Evolutionary conservation across 2,329 filamentous ascomycete species (phyloP).

Genomic region (Apiospora arundinis): DNA sequence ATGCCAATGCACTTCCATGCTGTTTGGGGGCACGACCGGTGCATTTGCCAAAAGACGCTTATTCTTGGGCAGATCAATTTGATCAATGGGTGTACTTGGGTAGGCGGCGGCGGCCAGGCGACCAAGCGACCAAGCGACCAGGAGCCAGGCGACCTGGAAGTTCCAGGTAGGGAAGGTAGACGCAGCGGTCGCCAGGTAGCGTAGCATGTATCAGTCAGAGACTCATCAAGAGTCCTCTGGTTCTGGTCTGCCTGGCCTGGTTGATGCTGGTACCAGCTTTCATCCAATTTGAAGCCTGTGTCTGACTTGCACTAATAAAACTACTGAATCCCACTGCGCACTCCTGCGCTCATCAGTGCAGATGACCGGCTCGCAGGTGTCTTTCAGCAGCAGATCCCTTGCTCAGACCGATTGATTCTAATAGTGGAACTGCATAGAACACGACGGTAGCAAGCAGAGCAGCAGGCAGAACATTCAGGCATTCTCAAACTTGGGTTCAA

Average conservation of each 20-base stretch:
- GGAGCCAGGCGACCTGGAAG: neutral
- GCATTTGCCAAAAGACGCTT: constrained; percentile 15
- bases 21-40: constrained; percentile 19
- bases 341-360: constrained; percentile 10
- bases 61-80: neutral
- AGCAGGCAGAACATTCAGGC: too few species aligned
- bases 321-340: constrained; percentile 3
- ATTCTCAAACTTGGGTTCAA: constrained; percentile 12
- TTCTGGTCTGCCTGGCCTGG: too few species aligned
- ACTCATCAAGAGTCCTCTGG: too few species aligned
- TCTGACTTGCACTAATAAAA: constrained; percentile 19
- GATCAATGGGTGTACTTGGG: too few species aligned
- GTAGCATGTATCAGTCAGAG: too few species aligned
- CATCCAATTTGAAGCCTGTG: constrained; percentile 2
- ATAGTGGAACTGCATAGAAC: neutral
- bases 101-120: too few species aligned
- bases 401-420: constrained; percentile 1
- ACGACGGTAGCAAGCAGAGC: neutral
- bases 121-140: neutral
- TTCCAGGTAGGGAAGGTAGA: too few species aligned
- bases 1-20: constrained; percentile 18
- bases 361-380: constrained; percentile 2
- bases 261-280: neutral
- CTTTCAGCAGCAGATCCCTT: constrained; percentile 9
- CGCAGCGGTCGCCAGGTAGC: too few species aligned